A percentile compares a stretch with the other conserved stretches of the same genome.
Evolutionary conservation across 768 basidiomycete genomes (phyloP).

Genomic region (Rhodotorula sphaerocarpa): DNA sequence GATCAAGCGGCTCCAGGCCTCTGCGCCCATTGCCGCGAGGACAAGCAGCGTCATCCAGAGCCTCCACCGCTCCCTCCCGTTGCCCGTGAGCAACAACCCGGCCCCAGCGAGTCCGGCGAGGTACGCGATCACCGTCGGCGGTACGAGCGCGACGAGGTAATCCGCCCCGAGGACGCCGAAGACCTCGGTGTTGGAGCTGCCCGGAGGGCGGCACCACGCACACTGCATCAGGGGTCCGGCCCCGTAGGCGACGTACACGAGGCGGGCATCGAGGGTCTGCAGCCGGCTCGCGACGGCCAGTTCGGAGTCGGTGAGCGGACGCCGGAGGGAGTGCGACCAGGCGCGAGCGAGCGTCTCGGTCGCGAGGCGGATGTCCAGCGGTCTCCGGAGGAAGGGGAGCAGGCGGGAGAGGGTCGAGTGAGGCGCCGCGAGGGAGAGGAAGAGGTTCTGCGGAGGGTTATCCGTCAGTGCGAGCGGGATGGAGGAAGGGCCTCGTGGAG

Average conservation of each 20-base stretch:
- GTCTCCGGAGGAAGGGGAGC: slow-evolving; percentile 26
- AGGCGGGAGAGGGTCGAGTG: slow-evolving; percentile 11
- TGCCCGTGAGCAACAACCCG: slow-evolving; percentile 6
- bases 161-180: slow-evolving; percentile 6
- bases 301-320: slow-evolving; percentile 1
- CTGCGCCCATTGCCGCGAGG: background rate
- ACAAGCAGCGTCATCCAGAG: background rate
- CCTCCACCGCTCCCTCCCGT: slow-evolving; percentile 9
- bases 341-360: slow-evolving; percentile 17
- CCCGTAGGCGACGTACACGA: slow-evolving; percentile 24
- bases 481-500: too few relatives aligned
- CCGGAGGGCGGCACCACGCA: slow-evolving; percentile 17
- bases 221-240: slow-evolving; percentile 3
- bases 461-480: background rate
- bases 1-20: slow-evolving; percentile 5
- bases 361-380: slow-evolving; percentile 27
- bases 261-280: slow-evolving; percentile 31
- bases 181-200: background rate
- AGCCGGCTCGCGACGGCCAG: slow-evolving; percentile 10
- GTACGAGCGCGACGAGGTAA: slow-evolving; percentile 18
- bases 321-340: background rate
- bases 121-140: slow-evolving; percentile 4
- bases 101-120: background rate
- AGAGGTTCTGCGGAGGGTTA: slow-evolving; percentile 17
- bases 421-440: slow-evolving; percentile 25